phyloP scores from a whole-genome alignment of 441 rosid genomes.

The Jatropha podagrica region DNA sequence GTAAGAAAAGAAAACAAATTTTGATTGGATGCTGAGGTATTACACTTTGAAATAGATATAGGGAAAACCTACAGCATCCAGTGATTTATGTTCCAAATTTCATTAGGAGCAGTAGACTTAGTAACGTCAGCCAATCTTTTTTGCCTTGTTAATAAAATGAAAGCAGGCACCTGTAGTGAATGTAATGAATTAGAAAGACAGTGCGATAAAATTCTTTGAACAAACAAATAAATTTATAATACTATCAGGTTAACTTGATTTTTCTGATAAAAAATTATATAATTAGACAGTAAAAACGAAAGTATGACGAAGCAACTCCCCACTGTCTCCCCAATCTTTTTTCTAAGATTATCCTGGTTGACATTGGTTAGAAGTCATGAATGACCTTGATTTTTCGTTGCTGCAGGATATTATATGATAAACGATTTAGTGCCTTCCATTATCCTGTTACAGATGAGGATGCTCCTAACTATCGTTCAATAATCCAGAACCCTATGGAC shows the following conservation, averaged over 20 bases:
- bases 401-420: slow-evolving; percentile 88
- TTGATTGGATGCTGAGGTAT: not conserved
- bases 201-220: not conserved
- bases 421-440: slow-evolving; percentile 89
- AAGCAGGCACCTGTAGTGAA: not conserved
- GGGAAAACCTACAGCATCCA: no score
- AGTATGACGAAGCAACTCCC: not conserved
- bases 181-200: not conserved
- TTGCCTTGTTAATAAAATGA: not conserved
- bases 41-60: not conserved
- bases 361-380: not conserved
- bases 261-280: not conserved
- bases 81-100: not conserved
- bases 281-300: not conserved
- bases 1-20: not conserved
- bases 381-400: not conserved
- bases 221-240: not conserved
- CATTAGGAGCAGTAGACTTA: not conserved
- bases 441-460: slow-evolving; percentile 96
- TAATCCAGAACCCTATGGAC: slow-evolving; percentile 97
- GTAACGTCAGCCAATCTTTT: not conserved
- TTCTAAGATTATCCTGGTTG: not conserved
- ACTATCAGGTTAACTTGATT: not conserved
- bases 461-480: slow-evolving; percentile 89
- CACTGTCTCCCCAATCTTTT: not conserved